Evolutionary conservation across 306 rosid species (phyloP).

Genomic region (Pachyrhizus erosus): DNA sequence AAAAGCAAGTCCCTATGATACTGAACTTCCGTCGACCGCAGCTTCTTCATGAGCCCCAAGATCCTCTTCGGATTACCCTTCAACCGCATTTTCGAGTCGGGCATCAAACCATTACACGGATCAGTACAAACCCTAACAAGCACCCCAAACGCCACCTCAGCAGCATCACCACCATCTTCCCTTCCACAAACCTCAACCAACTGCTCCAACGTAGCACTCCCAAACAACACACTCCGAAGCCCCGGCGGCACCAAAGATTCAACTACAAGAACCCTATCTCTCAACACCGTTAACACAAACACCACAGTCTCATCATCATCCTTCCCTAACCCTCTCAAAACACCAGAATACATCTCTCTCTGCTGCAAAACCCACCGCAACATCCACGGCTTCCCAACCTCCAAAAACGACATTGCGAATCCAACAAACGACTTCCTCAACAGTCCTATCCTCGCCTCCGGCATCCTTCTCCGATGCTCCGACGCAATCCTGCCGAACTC

Average conservation of each 20-base stretch:
- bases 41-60: slow-evolving; percentile 75
- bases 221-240: slow-evolving; percentile 87
- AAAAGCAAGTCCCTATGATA: slow-evolving; percentile 77
- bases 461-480: slow-evolving; percentile 28
- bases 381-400: slow-evolving; percentile 86
- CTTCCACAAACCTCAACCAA: slow-evolving; percentile 69
- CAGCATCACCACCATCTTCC: slow-evolving; percentile 59
- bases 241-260: slow-evolving; percentile 76
- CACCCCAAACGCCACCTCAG: slow-evolving; percentile 65
- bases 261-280: slow-evolving; percentile 65
- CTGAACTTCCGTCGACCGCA: slow-evolving; percentile 63
- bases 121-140: slow-evolving; percentile 80
- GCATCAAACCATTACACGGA: slow-evolving; percentile 88
- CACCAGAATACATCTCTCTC: slow-evolving; percentile 83
- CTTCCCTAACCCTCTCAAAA: slow-evolving; percentile 66
- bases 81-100: slow-evolving; percentile 61
- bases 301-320: slow-evolving; percentile 88
- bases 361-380: slow-evolving; percentile 82
- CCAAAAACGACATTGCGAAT: slow-evolving; percentile 91
- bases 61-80: slow-evolving; percentile 78
- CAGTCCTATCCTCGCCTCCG: slow-evolving; percentile 39
- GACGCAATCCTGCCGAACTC: slow-evolving; percentile 58
- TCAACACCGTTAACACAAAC: slow-evolving; percentile 71
- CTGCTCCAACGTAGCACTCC: slow-evolving; percentile 84
- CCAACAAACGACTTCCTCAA: slow-evolving; percentile 74